Evolutionary conservation across 257 asterid species (phyloP), one percentile per base, ranked within the genome.

Genomic region (Primulina eburnea): DNA sequence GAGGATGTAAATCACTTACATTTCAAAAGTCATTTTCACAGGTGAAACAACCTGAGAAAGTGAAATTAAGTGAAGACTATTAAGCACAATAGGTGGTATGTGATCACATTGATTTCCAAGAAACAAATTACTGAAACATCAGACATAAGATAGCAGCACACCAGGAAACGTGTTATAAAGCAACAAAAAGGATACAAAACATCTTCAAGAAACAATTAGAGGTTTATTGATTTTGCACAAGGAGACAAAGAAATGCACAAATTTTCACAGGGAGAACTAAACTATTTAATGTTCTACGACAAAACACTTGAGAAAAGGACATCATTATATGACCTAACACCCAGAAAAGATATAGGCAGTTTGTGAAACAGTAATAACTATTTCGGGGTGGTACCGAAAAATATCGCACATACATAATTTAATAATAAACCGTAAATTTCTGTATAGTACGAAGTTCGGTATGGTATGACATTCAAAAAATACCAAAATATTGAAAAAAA

Each of bases 21-120:
- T 82, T 79, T 84, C 89, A 76, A 80, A 81, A 12, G 89, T 84
- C 89, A 84, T 84, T 77, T 84, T 84, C 72, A 80, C 89, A 21
- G 89, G 89, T 2, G 80, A 55, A 32, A 84, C 89, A 71, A 84
- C 83, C 89, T 84, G 83, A 79, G 76, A 55, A 58, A 38, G 74
- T 53, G 3, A 70, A 66, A 21, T 38, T 60, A 37, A 68, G 9
- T 58, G 21, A 73, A 34, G 29, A 65, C 33, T 24, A 74, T 35
- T 7, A 43, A 53, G 52, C 33, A 8, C 55, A 35, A 64, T 17
- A 14, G 6, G 34, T 4, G 35, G 35, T 57, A 60, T 21, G 58
- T 30, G 24, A 71, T 56, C 70, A 72, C 4, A 24, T 37, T 57
- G 40, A 62, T 26, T 40, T 7, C 6, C 37, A 47, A 38, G 70